Evolutionary conservation across 805 yeast species (phyloP), one percentile per base, ranked within the genome.

Genomic region (Yamadazyma paraphyllophila): DNA sequence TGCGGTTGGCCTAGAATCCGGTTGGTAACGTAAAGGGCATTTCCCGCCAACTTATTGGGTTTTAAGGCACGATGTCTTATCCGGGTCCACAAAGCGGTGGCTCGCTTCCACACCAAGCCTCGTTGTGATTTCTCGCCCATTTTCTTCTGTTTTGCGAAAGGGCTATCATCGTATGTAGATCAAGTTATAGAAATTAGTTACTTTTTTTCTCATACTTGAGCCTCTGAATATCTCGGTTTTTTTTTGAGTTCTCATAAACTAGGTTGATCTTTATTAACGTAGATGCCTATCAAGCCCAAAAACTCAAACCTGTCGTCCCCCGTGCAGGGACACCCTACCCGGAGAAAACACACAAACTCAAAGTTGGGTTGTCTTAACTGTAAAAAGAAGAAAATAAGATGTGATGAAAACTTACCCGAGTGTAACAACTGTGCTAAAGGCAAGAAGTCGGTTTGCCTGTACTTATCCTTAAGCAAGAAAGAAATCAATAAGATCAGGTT

Each of bases 281-380:
- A n/a, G n/a, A 37, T 37, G 40, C 39, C 39, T 4, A 41, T 34
- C 25, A 33, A 41, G 13, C 25, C 39, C 27, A 41, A 27, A 37
- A 37, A 15, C 7, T 37, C 11, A 11, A 6, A 17, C 26, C 40
- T 12, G 12, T n/a, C 40, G 12, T n/a, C 40, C 12, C 13, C 26
- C 32, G 2, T 15, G 3, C 40, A 16, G 16, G 27, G 32, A 5
- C 46, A 31, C 27, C 36, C 43, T 4, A 44, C 58, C 16, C 46
- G 67, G 32, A 50, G 64, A 41, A 53, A 49, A 43, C 67, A 63
- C 49, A 63, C 67, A 4, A 63, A 63, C 48, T 58, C 63, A 15
- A 62, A 58, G 46, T 44, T 62, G 20, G 68, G 68, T 5, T 63
- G 68, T 43, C 45, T 52, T 13, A 62, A 61, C 46, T 63, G 68